Percentiles rank a stretch among this genome's conserved stretches.
Conservation (phyloP, 441 rosid species). For the Theobroma grandiflorum region DNA sequence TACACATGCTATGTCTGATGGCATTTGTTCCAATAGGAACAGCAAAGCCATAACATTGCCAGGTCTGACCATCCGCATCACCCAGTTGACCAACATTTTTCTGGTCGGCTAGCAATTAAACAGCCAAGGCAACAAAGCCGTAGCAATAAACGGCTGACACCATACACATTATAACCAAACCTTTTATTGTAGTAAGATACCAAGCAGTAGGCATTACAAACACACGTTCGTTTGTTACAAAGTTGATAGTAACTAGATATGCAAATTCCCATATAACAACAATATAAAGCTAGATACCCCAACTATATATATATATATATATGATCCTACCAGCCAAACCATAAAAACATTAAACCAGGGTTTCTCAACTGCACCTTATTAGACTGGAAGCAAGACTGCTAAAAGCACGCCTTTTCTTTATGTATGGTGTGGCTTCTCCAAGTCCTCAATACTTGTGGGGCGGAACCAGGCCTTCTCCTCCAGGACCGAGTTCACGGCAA, state of each 20-base stretch:
- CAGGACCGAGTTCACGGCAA: slow-evolving; percentile 44
- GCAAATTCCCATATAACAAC: neutral
- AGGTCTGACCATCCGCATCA: neutral
- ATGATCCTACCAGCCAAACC: neutral
- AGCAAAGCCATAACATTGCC: too few relatives aligned
- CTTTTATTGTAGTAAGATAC: neutral
- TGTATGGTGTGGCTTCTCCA: slow-evolving; percentile 68
- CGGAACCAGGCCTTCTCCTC: slow-evolving; percentile 96
- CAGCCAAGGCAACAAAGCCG: neutral
- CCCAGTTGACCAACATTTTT: neutral
- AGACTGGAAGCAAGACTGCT: neutral
- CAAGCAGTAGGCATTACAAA: neutral
- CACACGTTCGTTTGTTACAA: neutral
- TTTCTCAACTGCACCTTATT: neutral
- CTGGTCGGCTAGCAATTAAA: neutral
- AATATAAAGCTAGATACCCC: neutral
- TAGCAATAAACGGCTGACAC: neutral
- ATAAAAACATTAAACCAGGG: neutral
- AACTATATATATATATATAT: neutral
- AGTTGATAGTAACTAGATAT: neutral
- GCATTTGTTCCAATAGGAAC: too few relatives aligned
- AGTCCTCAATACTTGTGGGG: slow-evolving; percentile 81
- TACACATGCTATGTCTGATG: neutral
- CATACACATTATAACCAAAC: neutral
- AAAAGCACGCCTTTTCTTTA: neutral